Conservation (phyloP, 305 asterid species). For the Fraxinus floribunda region DNA sequence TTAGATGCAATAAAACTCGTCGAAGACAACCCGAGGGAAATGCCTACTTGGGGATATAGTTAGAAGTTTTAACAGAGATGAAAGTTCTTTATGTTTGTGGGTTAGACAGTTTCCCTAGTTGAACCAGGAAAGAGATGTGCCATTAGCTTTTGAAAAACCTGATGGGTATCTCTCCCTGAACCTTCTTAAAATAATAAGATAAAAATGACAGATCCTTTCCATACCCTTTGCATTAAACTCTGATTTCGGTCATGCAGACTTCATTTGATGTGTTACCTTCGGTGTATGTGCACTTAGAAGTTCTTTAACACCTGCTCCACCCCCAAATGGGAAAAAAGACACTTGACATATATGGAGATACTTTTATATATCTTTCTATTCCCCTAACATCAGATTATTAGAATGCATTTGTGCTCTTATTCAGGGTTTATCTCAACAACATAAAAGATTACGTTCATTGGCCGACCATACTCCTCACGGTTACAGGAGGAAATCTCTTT, state of each 20-base stretch:
- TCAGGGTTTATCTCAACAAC: conserved; percentile 91
- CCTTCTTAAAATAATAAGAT: not conserved
- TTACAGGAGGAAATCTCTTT: conserved; percentile 68
- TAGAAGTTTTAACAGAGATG: not conserved
- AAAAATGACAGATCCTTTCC: not conserved
- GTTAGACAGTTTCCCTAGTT: not conserved
- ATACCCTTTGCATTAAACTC: not conserved
- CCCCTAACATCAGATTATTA: conserved; percentile 5
- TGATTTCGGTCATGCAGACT: not conserved
- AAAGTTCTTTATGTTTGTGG: not conserved
- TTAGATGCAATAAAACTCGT: not conserved
- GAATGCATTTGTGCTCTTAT: conserved; percentile 25
- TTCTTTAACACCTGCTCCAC: not conserved
- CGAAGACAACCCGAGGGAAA: not conserved
- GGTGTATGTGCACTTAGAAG: not conserved
- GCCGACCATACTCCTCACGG: conserved; percentile 99
- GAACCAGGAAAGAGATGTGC: not conserved
- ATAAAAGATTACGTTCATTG: conserved; percentile 83
- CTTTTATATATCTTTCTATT: not conserved
- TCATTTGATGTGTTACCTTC: not conserved
- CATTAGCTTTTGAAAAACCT: not conserved
- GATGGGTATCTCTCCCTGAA: not conserved
- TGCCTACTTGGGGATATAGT: not conserved
- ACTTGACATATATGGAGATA: not conserved
- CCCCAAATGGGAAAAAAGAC: not conserved